Percentiles rank a stretch among this genome's conserved stretches.
Evolutionary conservation across 225 moss, liverwort and hornwort species (phyloP).

Genomic region (Pseudoscleropodium purum): DNA sequence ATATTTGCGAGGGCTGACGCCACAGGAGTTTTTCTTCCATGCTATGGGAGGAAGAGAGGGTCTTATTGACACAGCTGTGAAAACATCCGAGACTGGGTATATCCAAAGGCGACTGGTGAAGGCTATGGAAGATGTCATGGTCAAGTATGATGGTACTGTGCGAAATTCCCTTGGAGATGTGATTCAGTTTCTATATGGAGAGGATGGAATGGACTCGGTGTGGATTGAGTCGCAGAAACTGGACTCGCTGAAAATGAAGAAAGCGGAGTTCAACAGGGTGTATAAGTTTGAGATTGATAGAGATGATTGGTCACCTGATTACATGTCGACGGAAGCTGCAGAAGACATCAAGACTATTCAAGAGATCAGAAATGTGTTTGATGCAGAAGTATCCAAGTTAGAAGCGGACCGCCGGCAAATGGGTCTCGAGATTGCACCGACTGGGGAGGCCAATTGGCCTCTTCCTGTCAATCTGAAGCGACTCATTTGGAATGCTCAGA

Average conservation of each 20-base stretch:
- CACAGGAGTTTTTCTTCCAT: conserved; percentile 99
- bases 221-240: conserved; percentile 94
- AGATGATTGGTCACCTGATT: conserved; percentile 97
- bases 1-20: conserved; percentile 82
- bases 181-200: conserved; percentile 96
- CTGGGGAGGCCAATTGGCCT: conserved; percentile 73
- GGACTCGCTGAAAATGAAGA: conserved; percentile 94
- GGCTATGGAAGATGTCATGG: conserved; percentile 99
- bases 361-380: conserved; percentile 95
- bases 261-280: conserved; percentile 69
- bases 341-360: conserved; percentile 95
- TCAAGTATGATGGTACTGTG: conserved; percentile 98
- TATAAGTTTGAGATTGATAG: conserved; percentile 96
- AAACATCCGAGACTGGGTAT: conserved; percentile 98
- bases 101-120: conserved; percentile 95
- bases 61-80: conserved; percentile 97
- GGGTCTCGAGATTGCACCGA: conserved; percentile 92
- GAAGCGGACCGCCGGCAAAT: conserved; percentile 83
- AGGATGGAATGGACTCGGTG: conserved; percentile 99
- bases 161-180: conserved; percentile 95
- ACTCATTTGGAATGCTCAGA: conserved; percentile 97
- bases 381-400: conserved; percentile 93
- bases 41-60: conserved; percentile 99
- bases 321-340: conserved; percentile 88
- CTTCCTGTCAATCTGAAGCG: conserved; percentile 94